These are phyloP conservation scores for Nicotiana obtusifolia DNA, from an alignment of 257 asterid genomes.

Conservation along the genomic window DNA sequence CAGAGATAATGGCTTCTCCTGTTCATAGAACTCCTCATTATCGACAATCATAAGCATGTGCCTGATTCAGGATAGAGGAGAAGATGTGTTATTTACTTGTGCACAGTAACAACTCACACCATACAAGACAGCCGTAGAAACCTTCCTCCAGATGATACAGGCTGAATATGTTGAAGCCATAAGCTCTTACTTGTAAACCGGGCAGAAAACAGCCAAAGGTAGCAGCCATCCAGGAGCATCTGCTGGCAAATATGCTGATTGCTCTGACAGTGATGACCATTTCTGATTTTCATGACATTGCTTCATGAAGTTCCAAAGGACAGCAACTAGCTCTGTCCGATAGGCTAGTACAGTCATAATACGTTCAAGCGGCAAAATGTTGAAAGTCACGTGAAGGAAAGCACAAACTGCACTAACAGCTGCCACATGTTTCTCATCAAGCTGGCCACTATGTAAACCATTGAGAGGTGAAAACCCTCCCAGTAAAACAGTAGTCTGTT, in stretches of 20 bases:
- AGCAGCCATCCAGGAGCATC: constrained; percentile 83
- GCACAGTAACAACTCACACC: constrained; percentile 1
- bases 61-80: constrained; percentile 42
- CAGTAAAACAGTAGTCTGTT: constrained; percentile 70
- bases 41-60: constrained; percentile 93
- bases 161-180: constrained; percentile 10
- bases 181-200: constrained; percentile 76
- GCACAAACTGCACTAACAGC: constrained; percentile 88
- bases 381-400: constrained; percentile 70
- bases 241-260: constrained; percentile 58
- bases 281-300: constrained; percentile 65
- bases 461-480: constrained; percentile 42
- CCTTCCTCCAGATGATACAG: constrained; percentile 7
- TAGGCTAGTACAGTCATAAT: constrained; percentile 88
- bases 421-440: constrained; percentile 52
- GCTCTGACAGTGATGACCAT: constrained; percentile 73
- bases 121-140: constrained; percentile 9
- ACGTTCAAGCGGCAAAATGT: constrained; percentile 75
- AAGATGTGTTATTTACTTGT: constrained; percentile 16
- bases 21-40: constrained; percentile 95
- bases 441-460: constrained; percentile 41
- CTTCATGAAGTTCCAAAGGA: constrained; percentile 84
- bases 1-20: constrained; percentile 78
- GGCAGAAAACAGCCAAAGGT: constrained; percentile 92
- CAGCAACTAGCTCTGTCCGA: constrained; percentile 85